Evolutionary conservation across 495 filamentous ascomycete genomes (phyloP).

Genomic region (Pseudomonodictys pantanalensis): DNA sequence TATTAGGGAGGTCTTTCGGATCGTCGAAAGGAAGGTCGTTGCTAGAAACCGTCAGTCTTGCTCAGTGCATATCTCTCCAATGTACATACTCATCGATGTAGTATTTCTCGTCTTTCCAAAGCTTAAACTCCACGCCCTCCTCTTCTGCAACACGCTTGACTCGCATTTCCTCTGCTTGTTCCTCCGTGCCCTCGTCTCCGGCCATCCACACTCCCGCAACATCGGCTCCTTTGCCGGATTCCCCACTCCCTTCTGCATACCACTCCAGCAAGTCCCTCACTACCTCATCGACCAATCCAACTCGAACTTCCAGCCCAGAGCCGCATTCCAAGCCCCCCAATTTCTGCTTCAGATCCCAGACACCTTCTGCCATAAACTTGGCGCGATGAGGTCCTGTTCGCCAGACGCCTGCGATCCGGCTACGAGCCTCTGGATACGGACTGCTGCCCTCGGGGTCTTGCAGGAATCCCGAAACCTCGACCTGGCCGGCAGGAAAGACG

Average conservation of each 20-base stretch:
- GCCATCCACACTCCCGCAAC: constrained; percentile 68
- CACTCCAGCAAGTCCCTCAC: constrained; percentile 51
- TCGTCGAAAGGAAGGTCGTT: constrained; percentile 54
- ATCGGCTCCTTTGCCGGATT: constrained; percentile 34
- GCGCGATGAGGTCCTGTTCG: constrained; percentile 65
- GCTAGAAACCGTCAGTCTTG: constrained; percentile 38
- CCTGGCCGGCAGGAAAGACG: constrained; percentile 60
- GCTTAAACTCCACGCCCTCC: constrained; percentile 53
- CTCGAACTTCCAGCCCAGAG: constrained; percentile 55
- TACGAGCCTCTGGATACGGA: constrained; percentile 60
- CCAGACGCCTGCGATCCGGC: constrained; percentile 58
- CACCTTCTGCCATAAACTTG: constrained; percentile 63
- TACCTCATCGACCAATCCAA: constrained; percentile 55
- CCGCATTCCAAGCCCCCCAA: constrained; percentile 55
- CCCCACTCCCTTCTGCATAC: constrained; percentile 8
- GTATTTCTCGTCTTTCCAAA: constrained; percentile 70
- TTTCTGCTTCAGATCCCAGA: constrained; percentile 63
- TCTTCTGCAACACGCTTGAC: constrained; percentile 49
- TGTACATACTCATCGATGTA: constrained; percentile 65
- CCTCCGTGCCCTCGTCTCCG: constrained; percentile 61
- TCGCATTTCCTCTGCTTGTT: constrained; percentile 57
- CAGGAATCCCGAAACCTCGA: constrained; percentile 70
- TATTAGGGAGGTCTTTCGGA: constrained; percentile 56
- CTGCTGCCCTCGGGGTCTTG: constrained; percentile 27
- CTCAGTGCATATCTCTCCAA: not conserved